Conservation (phyloP, 805 yeast genomes). For the Zygoascus flipseniorum region DNA sequence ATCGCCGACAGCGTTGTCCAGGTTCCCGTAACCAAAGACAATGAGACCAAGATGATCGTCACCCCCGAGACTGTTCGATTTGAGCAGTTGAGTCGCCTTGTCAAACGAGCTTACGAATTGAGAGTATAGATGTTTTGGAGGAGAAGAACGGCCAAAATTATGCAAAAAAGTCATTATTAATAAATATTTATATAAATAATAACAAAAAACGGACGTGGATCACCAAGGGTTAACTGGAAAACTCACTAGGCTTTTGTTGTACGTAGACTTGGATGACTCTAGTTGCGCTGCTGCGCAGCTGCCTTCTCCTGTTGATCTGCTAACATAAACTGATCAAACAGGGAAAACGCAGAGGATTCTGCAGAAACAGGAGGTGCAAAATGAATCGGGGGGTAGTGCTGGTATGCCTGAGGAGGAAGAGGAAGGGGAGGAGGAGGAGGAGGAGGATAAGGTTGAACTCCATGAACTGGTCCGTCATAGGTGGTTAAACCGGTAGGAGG, state of each 20-base stretch:
- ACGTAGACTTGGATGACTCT: background rate
- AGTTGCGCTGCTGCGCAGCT: slow-evolving; percentile 2
- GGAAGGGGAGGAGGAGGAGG: slow-evolving; percentile 5
- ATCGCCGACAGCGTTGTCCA: slow-evolving; percentile 19
- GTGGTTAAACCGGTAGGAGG: background rate
- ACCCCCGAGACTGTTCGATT: slow-evolving; percentile 22
- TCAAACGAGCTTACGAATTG: slow-evolving; percentile 26
- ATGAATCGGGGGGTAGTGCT: background rate
- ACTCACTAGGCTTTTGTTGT: no score
- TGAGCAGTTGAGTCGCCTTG: slow-evolving; percentile 25
- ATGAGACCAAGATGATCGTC: slow-evolving; percentile 23
- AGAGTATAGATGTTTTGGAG: slow-evolving; percentile 5
- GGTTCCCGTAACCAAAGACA: slow-evolving; percentile 22
- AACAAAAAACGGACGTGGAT: background rate
- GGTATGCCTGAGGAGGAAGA: background rate
- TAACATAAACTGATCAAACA: slow-evolving; percentile 18
- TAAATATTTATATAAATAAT: background rate
- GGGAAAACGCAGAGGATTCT: slow-evolving; percentile 3
- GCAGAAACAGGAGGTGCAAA: background rate
- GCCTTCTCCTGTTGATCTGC: slow-evolving; percentile 16
- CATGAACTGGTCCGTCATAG: background rate
- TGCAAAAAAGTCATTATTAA: background rate
- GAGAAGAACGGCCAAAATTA: no score
- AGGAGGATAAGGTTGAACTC: background rate
- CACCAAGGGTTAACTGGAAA: no score